Conservation (phyloP, 2,329 filamentous ascomycete genomes). For the Hymenoscyphus occultus region DNA sequence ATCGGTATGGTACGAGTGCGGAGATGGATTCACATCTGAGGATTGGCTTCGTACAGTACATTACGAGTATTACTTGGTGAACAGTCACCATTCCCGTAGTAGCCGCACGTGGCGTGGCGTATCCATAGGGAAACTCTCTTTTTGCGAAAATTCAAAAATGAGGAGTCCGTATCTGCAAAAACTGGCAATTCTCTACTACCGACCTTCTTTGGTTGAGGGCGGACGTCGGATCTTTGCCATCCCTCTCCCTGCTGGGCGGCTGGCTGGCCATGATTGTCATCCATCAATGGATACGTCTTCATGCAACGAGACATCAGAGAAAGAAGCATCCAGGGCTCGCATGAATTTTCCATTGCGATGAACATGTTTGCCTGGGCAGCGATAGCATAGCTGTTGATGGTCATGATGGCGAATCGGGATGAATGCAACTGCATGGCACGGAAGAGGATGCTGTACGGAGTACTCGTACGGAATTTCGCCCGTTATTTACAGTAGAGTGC, state of each 20-base stretch:
- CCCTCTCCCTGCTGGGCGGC: background rate
- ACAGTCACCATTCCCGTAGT: background rate
- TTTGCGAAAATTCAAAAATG: background rate
- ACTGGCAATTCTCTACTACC: background rate
- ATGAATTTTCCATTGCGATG: slow-evolving; percentile 24
- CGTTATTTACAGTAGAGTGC: background rate
- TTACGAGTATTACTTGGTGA: too few species aligned
- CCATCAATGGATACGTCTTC: background rate
- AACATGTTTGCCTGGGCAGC: slow-evolving; percentile 18
- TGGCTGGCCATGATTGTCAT: background rate
- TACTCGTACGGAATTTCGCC: background rate
- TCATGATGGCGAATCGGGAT: background rate
- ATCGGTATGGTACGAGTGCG: background rate
- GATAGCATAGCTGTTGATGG: background rate
- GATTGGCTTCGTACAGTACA: too few species aligned
- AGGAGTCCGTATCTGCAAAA: background rate
- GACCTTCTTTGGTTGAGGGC: background rate
- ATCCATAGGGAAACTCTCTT: background rate
- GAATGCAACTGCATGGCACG: background rate
- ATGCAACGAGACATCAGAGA: slow-evolving; percentile 5
- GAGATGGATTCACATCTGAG: slow-evolving; percentile 1
- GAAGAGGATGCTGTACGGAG: background rate
- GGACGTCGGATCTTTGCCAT: background rate
- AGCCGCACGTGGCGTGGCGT: background rate
- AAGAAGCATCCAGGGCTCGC: slow-evolving; percentile 9